A percentile compares a stretch with the other conserved stretches of the same genome.
Conservation (phyloP, 2,329 filamentous ascomycete genomes). For the Talaromyces sp. region DNA sequence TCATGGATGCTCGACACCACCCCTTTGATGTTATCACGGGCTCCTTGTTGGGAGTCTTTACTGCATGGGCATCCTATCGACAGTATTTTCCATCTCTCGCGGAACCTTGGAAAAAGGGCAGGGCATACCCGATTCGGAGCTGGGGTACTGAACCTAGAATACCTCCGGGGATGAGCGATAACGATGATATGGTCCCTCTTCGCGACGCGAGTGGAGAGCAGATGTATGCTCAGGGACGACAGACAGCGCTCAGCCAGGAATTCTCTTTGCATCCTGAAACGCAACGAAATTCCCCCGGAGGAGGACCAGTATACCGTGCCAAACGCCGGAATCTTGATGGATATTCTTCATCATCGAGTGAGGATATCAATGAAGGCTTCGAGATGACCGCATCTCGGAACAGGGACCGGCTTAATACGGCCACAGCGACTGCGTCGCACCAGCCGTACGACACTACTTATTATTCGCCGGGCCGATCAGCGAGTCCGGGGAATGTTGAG, state of each 20-base stretch:
- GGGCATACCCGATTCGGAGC: conserved; percentile 56
- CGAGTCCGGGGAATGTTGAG: conserved; percentile 1
- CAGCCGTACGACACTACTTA: conserved; percentile 17
- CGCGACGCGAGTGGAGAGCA: conserved; percentile 33
- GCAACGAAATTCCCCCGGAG: conserved; percentile 16
- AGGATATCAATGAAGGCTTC: conserved; percentile 35
- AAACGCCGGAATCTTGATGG: conserved; percentile 32
- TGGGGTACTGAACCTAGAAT: conserved; percentile 51
- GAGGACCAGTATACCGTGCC: conserved; percentile 26
- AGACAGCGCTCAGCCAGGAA: not conserved
- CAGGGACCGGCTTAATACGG: not conserved
- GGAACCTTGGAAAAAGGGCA: conserved; percentile 57
- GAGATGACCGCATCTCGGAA: conserved; percentile 33
- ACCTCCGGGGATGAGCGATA: conserved; percentile 24
- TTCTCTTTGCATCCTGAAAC: conserved; percentile 21
- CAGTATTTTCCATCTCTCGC: conserved; percentile 59
- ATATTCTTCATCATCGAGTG: conserved; percentile 36
- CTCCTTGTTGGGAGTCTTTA: conserved; percentile 51
- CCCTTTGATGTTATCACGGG: conserved; percentile 60
- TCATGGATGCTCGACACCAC: conserved; percentile 62
- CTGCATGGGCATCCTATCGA: conserved; percentile 53
- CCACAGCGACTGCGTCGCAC: not conserved
- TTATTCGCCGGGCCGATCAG: not conserved
- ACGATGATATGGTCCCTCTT: conserved; percentile 26
- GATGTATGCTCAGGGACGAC: conserved; percentile 17